A percentile compares a stretch with the other conserved stretches of the same genome.
Evolutionary conservation across 208 protist species (phyloP).

Genomic region (Angomonas desouzai): DNA sequence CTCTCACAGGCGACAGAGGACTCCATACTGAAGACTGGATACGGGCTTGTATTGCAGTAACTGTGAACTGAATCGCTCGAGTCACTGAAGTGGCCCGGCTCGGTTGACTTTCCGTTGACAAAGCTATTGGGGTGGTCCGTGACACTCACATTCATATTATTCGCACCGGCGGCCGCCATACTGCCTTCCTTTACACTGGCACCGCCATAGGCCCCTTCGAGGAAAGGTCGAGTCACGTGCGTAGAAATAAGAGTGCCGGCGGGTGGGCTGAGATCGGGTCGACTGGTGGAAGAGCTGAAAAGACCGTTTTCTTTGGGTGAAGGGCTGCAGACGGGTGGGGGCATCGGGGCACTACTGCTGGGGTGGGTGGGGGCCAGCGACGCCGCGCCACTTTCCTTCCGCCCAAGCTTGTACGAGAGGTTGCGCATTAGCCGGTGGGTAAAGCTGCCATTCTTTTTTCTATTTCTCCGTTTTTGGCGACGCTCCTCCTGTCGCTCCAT

Average conservation of each 20-base stretch:
- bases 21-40: not conserved
- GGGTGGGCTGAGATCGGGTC: not conserved
- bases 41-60: not conserved
- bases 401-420: not conserved
- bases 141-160: not conserved
- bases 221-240: not conserved
- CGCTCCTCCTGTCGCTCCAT: conserved; percentile 18
- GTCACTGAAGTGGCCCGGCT: not conserved
- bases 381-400: not conserved
- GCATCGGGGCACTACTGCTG: not conserved
- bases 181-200: not conserved
- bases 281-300: not conserved
- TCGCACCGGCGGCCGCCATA: not conserved
- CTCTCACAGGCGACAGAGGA: not conserved
- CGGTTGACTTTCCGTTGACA: not conserved
- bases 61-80: conserved; percentile 1
- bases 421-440: not conserved
- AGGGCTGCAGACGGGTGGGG: not conserved
- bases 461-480: conserved; percentile 9
- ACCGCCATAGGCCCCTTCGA: not conserved
- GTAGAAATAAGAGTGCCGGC: not conserved
- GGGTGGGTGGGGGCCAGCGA: not conserved
- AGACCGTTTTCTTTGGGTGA: not conserved
- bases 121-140: not conserved
- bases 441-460: not conserved